These are phyloP conservation scores for Simmondsia chinensis DNA, from an alignment of 148 eudicot genomes.

Conservation along the genomic window DNA sequence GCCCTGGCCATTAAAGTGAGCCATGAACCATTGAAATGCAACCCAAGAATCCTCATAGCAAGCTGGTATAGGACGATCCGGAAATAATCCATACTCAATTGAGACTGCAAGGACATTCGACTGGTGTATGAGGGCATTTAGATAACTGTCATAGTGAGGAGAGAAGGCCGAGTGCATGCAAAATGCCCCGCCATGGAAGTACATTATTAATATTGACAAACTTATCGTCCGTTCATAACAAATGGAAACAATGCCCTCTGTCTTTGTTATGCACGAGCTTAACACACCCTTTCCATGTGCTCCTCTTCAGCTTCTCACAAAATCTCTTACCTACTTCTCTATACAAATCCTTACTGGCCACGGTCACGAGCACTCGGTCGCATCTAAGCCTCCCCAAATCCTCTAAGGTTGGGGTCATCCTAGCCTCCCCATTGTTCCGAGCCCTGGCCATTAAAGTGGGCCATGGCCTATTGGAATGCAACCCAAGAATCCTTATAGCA, in stretches of 20 bases:
- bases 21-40: constrained; percentile 24
- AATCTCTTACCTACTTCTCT: constrained; percentile 18
- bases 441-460: constrained; percentile 11
- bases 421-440: constrained; percentile 23
- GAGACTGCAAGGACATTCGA: constrained; percentile 18
- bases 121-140: constrained; percentile 4
- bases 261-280: constrained; percentile 27
- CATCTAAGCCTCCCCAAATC: constrained; percentile 20
- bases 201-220: too few species aligned
- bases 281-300: constrained; percentile 31
- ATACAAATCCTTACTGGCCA: constrained; percentile 22
- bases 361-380: constrained; percentile 22
- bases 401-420: constrained; percentile 23
- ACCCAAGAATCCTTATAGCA: constrained; percentile 24
- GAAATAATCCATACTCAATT: constrained; percentile 21
- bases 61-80: constrained; percentile 13
- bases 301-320: constrained; percentile 16
- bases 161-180: constrained; percentile 21
- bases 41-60: constrained; percentile 25
- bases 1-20: constrained; percentile 11
- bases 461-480: constrained; percentile 23
- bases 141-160: constrained; percentile 7
- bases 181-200: constrained; percentile 36
- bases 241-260: constrained; percentile 26
- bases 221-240: constrained; percentile 10